phyloP scores from a whole-genome alignment of 768 basidiomycete genomes.

The Coprinopsis sp. region DNA sequence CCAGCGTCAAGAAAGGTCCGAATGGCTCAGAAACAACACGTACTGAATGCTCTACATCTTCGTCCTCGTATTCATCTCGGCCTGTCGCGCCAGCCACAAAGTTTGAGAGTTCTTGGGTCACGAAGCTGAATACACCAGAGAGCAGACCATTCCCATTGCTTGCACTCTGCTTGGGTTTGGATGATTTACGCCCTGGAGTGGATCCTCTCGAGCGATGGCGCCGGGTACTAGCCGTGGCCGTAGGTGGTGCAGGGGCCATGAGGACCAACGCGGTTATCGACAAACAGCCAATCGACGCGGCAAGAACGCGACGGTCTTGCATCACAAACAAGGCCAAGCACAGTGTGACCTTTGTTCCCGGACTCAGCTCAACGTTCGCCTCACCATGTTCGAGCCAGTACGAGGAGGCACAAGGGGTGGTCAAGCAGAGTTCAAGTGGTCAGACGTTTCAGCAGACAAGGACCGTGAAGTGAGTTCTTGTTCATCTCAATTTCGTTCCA shows the following conservation, averaged over 20 bases:
- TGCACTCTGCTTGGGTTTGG: not conserved
- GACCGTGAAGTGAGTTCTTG: conserved; percentile 68
- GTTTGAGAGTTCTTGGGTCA: conserved; percentile 65
- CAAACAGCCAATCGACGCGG: too few relatives aligned
- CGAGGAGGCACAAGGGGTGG: conserved; percentile 90
- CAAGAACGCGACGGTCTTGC: not conserved
- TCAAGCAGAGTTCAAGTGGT: conserved; percentile 88
- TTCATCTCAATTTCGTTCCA: conserved; percentile 8
- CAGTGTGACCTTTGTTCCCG: not conserved
- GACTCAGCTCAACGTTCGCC: not conserved
- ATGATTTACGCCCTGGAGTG: not conserved
- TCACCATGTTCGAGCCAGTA: conserved; percentile 74
- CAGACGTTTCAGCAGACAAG: conserved; percentile 87
- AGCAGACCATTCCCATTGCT: conserved; percentile 19
- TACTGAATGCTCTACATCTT: not conserved
- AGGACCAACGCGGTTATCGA: too few relatives aligned
- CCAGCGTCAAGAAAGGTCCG: conserved; percentile 14
- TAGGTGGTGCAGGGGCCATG: conserved; percentile 20
- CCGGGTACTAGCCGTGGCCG: too few relatives aligned
- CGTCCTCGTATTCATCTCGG: not conserved
- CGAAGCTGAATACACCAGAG: conserved; percentile 57
- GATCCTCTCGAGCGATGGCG: conserved; percentile 41
- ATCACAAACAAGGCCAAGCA: conserved; percentile 4
- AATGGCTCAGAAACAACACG: not conserved
- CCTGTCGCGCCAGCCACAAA: conserved; percentile 69